Conservation (phyloP, 352 stramenopile genomes). For the Pythium grandisporangium region DNA sequence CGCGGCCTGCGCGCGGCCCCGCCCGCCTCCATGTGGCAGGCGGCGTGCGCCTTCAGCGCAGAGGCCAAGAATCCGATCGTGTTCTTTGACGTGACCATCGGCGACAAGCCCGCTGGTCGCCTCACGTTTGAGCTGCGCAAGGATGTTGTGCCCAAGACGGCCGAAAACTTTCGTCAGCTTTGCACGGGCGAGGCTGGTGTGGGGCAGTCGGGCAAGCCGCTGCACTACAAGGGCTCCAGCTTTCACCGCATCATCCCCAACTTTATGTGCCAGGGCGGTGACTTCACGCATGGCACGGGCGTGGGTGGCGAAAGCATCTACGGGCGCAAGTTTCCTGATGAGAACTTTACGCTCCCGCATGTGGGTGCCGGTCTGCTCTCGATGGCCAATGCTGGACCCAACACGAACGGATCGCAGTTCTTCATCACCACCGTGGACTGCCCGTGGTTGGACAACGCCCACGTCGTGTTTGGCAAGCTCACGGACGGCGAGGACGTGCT, state of each 20-base stretch:
- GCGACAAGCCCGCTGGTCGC: conserved; percentile 72
- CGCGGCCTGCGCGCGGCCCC: conserved; percentile 13
- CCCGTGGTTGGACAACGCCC: conserved; percentile 81
- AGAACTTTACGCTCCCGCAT: conserved; percentile 95
- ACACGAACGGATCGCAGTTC: conserved; percentile 98
- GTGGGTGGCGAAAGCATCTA: conserved; percentile 92
- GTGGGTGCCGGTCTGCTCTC: conserved; percentile 83
- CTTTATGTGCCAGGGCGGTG: conserved; percentile 96
- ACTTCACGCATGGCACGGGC: conserved; percentile 93
- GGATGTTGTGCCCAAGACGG: conserved; percentile 96
- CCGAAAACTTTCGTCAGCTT: conserved; percentile 97
- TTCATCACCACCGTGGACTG: conserved; percentile 94
- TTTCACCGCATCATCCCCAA: conserved; percentile 93
- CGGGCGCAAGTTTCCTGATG: conserved; percentile 91
- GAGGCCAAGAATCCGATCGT: conserved; percentile 80
- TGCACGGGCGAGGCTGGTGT: conserved; percentile 96
- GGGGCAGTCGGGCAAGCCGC: conserved; percentile 64
- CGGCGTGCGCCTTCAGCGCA: conserved; percentile 46
- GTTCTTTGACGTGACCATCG: conserved; percentile 97
- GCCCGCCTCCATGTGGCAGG: conserved; percentile 4
- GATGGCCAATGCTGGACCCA: conserved; percentile 95
- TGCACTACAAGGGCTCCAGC: conserved; percentile 83
- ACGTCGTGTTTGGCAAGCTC: conserved; percentile 92
- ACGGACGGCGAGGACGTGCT: conserved; percentile 95
- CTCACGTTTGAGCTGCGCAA: conserved; percentile 90